Percentiles rank a stretch among this genome's conserved stretches.
phyloP scores from a whole-genome alignment of 768 basidiomycete species.

The Gloeostereum incarnatum region DNA sequence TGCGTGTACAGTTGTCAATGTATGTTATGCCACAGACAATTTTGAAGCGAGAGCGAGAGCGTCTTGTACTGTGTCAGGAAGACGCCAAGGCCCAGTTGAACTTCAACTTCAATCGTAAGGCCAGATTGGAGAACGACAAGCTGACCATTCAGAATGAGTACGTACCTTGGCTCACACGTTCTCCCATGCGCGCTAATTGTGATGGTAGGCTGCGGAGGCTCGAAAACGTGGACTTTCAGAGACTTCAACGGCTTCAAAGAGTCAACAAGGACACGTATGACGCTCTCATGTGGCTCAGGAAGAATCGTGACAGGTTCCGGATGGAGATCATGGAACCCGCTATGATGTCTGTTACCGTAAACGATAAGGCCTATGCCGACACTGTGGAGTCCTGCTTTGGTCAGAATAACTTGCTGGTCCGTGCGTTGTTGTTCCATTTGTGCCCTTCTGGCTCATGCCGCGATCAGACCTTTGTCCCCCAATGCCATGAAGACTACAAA shows the following conservation, averaged over 20 bases:
- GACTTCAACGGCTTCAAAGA: slow-evolving; percentile 38
- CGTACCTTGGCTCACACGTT: not conserved
- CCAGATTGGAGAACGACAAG: no score
- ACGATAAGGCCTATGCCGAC: slow-evolving; percentile 51
- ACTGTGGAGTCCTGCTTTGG: slow-evolving; percentile 71
- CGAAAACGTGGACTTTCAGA: slow-evolving; percentile 46
- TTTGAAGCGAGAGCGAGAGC: no score
- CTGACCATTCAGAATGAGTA: no score
- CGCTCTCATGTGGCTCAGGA: slow-evolving; percentile 66
- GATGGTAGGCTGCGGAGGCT: slow-evolving; percentile 43
- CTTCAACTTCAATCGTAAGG: no score
- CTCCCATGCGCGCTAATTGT: not conserved
- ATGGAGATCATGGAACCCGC: slow-evolving; percentile 86
- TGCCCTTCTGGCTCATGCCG: not conserved
- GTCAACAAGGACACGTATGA: slow-evolving; percentile 55
- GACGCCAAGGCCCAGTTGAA: no score
- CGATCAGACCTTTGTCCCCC: slow-evolving; percentile 76
- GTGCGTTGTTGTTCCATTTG: slow-evolving; percentile 9
- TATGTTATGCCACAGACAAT: no score
- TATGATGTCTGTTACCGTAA: slow-evolving; percentile 56
- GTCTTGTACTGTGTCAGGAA: no score
- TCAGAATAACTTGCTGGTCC: slow-evolving; percentile 52
- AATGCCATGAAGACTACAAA: slow-evolving; percentile 75
- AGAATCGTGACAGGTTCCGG: slow-evolving; percentile 56
- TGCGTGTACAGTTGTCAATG: no score